Evolutionary conservation across 495 filamentous ascomycete genomes (phyloP).

Genomic region (Penicillium subrubescens): DNA sequence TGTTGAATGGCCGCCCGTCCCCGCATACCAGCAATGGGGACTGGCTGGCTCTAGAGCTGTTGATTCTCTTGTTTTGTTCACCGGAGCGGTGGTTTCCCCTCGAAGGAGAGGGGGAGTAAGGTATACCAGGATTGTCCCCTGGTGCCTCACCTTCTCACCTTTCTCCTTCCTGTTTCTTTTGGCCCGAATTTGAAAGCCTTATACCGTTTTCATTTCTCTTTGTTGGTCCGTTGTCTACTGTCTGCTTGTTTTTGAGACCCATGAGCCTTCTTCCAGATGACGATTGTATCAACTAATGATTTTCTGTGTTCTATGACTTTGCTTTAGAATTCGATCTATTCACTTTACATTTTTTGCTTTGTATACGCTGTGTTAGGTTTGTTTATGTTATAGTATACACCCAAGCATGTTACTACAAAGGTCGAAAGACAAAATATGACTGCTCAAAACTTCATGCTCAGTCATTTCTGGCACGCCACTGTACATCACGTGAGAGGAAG

Average conservation of each 20-base stretch:
- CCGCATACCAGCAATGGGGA: background rate
- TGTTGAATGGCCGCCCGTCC: background rate
- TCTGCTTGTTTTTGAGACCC: slow-evolving; percentile 13
- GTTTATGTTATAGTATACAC: background rate
- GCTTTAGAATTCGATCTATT: slow-evolving; percentile 17
- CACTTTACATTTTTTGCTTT: background rate
- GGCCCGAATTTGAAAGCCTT: slow-evolving; percentile 31
- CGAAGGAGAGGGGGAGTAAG: background rate
- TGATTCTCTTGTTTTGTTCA: slow-evolving; percentile 2
- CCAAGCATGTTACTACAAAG: too few species aligned
- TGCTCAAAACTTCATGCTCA: background rate
- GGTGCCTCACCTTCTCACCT: background rate
- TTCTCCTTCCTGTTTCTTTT: slow-evolving; percentile 2
- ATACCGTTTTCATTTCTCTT: slow-evolving; percentile 27
- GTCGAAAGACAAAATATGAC: too few species aligned
- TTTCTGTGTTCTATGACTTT: slow-evolving; percentile 17
- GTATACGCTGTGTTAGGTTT: background rate
- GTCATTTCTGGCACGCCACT: background rate
- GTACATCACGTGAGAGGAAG: background rate
- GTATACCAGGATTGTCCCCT: background rate
- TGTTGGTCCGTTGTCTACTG: slow-evolving; percentile 19
- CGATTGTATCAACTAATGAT: slow-evolving; percentile 30
- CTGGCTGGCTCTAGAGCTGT: slow-evolving; percentile 5
- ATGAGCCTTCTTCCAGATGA: slow-evolving; percentile 22
- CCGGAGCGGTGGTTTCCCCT: background rate